Base-by-base conservation (phyloP, 352 stramenopile species). In the Globisporangium cylindrosporum region DNA sequence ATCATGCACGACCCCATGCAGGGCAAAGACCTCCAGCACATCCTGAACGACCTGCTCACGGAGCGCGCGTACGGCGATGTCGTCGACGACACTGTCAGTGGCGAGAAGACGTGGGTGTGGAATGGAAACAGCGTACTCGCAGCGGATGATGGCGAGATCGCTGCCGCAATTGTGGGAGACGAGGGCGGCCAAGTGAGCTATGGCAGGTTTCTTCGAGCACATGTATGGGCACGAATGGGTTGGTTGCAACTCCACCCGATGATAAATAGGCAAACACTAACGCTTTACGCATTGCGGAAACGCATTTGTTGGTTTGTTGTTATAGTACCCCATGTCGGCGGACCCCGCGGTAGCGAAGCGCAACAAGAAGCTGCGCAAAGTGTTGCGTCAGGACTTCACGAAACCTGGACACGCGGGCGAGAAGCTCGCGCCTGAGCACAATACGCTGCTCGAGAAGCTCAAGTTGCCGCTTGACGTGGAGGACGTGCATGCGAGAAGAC, bases 1-100 rank as follows among this genome's bases (percentile, higher is more conserved):
- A 94, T 94, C 61, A 92, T 94, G 86, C 82, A 92, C 67, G 86
- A 94, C 67, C 86, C 84, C 0, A 76, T 91, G 65, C 86, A 94
- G 68, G 82, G 81, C 68, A 94, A 94, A 72, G 80, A 79, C 7
- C 76, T 94, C n/a, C 62, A 64, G 2, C 66, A 90, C 64, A 88
- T 94, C 59, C 66, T 94, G 4, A 94, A 94, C 65, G 86, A 94
- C 57, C 64, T 94, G 51, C 74, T 94, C 53, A 85, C 81, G 2
- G 86, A 94, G 73, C 69, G 70, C 20, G 79, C 81, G 24, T 74
- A 77, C 6, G 86, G 86, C 4, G 24, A 27, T 29, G 69, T 86
- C 15, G 29, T 66, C 0, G 3, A 22, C 1, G 53, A 55, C 20
- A 25, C 27, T 8, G 29, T 1, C 5, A 71, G 77, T 25, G 74